phyloP scores from a whole-genome alignment of 495 filamentous ascomycete species.

The Neurospora africana region DNA sequence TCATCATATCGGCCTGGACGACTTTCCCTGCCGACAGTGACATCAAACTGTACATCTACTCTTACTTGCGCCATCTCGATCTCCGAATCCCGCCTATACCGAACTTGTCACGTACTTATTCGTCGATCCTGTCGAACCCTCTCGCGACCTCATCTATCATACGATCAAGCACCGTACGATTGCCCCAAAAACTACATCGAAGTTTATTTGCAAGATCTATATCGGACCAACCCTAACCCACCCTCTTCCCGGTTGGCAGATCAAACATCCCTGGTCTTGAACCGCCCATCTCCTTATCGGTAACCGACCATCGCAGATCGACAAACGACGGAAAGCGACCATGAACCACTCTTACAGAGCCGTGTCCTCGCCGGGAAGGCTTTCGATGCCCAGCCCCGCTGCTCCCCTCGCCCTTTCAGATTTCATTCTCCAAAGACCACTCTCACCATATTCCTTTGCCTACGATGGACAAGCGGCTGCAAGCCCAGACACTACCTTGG shows the following conservation, averaged over 20 bases:
- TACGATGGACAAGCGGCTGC: slow-evolving; percentile 6
- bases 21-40: neutral
- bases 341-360: slow-evolving; percentile 15
- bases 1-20: neutral
- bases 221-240: neutral
- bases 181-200: neutral
- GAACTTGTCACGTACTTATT: neutral
- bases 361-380: slow-evolving; percentile 3
- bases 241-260: neutral
- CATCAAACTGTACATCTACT: neutral
- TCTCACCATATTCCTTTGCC: slow-evolving; percentile 8
- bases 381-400: slow-evolving; percentile 9
- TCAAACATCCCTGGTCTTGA: slow-evolving; percentile 1
- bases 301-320: neutral
- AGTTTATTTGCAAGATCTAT: neutral
- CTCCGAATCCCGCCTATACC: neutral
- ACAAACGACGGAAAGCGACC: neutral
- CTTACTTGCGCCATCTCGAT: neutral
- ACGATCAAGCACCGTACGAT: neutral
- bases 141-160: neutral
- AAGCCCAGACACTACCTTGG: slow-evolving; percentile 1
- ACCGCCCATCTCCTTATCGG: neutral
- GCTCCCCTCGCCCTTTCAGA: slow-evolving; percentile 18
- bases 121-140: neutral
- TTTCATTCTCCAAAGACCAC: slow-evolving; percentile 12